phyloP scores from a whole-genome alignment of 768 basidiomycete species.

The Lactarius deliciosus region DNA sequence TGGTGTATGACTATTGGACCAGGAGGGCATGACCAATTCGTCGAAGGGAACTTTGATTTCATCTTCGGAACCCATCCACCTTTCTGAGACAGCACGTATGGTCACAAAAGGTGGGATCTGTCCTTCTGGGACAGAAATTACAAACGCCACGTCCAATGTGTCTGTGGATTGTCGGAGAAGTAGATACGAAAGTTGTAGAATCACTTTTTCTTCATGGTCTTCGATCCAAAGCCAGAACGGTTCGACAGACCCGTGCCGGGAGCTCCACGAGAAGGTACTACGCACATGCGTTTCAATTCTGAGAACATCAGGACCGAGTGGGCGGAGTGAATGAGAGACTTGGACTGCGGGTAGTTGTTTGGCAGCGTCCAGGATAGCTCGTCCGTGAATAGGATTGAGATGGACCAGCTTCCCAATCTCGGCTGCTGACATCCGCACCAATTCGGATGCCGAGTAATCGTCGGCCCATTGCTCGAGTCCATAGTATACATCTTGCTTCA shows the following conservation, averaged over 20 bases:
- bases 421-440: constrained; percentile 62
- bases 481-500: constrained; percentile 76
- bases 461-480: constrained; percentile 78
- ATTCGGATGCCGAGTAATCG: constrained; percentile 71
- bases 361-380: constrained; percentile 73
- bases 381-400: constrained; percentile 82
- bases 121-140: constrained; percentile 67
- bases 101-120: constrained; percentile 63
- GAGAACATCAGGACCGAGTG: constrained; percentile 81
- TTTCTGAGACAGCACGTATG: constrained; percentile 81
- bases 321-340: constrained; percentile 69
- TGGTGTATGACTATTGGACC: constrained; percentile 55
- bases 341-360: constrained; percentile 77
- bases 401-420: constrained; percentile 80
- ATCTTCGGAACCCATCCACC: constrained; percentile 91
- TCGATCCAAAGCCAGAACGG: constrained; percentile 98
- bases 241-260: constrained; percentile 73
- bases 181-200: constrained; percentile 77
- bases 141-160: constrained; percentile 65
- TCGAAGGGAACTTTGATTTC: constrained; percentile 63
- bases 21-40: constrained; percentile 70
- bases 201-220: constrained; percentile 74
- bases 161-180: constrained; percentile 67
- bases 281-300: constrained; percentile 65
- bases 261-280: constrained; percentile 78